Evolutionary conservation across 108 stramenopile genomes (phyloP), one percentile per base, ranked within the genome.

Genomic region (Fistulifera solaris): DNA sequence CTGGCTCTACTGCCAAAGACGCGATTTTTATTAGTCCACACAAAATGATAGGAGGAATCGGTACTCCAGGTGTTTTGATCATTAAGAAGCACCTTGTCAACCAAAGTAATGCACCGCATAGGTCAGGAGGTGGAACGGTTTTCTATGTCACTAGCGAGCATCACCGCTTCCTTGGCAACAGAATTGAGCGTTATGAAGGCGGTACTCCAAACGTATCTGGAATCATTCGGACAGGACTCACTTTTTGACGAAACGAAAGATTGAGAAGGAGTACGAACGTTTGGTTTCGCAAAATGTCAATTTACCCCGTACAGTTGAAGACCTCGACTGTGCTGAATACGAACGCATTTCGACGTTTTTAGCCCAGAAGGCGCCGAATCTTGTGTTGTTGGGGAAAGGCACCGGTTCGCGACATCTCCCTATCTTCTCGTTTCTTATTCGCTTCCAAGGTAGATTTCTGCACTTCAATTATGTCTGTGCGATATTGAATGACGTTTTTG

Each of bases 381-480:
- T 88, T 56, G 70, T 95, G 56, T 45, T 97, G 59, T 58, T 91
- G 64, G 79, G 81, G 72, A 45, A 28, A 39, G 27, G 55, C 22
- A 61, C 66, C 25, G 42, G 43, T 21, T 21, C 15, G 4, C 56
- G 51, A 38, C 73, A 85, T 23, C 69, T 94, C 18, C 89, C 89
- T 1, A 78, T 89, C 31, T 84, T 89, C 60, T 89, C 92, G 8
- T 93, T 87, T 52, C 48, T 90, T 27, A 74, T 91, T 53, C 72
- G 75, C 18, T 86, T 73, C 41, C 85, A 87, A 5, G 58, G 22
- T 16, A 54, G 90, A 38, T 94, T 89, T 71, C 67, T 99, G 27
- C 98, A 99, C 61, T 97, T 92, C 69, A 95, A 96, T 56, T 97
- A 94, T 55, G 98, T 98, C 38, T 94, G 93, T 46, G 94, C 94